Base-by-base conservation (phyloP, 1,284 basidiomycete genomes). In the Trichosporon sp. region DNA sequence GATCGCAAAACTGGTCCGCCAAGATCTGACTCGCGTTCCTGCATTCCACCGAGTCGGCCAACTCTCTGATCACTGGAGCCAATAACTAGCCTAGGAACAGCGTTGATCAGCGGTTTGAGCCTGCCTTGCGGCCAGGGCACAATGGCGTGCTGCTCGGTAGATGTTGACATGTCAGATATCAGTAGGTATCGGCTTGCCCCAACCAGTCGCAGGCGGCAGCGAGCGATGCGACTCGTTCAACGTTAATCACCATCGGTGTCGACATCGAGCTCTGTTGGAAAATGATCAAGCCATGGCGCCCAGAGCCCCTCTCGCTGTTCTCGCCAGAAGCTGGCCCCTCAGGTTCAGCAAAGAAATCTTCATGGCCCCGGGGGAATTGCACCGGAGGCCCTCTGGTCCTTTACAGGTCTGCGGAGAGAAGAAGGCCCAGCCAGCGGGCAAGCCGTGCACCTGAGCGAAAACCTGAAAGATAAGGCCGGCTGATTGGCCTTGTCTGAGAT, bases 221-320 rank as follows among this genome's bases (percentile, higher is more conserved):
- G 7, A 21, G 51, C 51, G 51, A 54, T 16, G 51, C 51, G 51
- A 54, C 51, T 54, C 51, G 51, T 7, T 19, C 5, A 21, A 8
- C 59, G 31, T 59, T 11, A 63, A 63, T 63, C 31, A 63, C 31
- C 59, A 35, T 10, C 59, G n/a, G 32, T 63, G 59, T 32, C 32
- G 59, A 63, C 59, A 63, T 63, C 59, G 59, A 32, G 31, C 8
- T 7, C 7, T 63, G 59, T 63, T 63, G 59, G 59, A 32, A 61
- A 63, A 63, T 35, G 32, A 8, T 14, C 31, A 35, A 63, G 59
- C 59, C 59, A 63, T 6, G 32, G 59, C 32, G 31, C 16, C 5
- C 6, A 2, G 32, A 8, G 16, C 21, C 59, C 31, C 31, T 32
- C 59, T 35, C 16, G 31, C 14, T 35, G 14, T 32, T 5, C 7